Evolutionary conservation across 2,329 filamentous ascomycete species (phyloP).

Genomic region (Sporothrix dimorphospora): DNA sequence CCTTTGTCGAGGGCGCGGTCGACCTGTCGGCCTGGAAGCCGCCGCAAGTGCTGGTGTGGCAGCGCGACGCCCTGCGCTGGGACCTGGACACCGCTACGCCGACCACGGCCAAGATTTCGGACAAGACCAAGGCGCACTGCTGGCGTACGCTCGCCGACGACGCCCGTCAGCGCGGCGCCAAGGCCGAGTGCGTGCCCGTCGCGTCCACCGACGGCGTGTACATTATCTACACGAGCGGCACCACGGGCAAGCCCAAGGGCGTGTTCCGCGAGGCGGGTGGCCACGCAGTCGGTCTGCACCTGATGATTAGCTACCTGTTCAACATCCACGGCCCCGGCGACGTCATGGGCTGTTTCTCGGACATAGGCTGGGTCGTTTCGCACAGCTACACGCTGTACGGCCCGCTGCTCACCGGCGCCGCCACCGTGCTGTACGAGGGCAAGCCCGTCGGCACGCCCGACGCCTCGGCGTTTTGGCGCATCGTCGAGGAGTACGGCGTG

Average conservation of each 20-base stretch:
- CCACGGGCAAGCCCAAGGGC: slow-evolving; percentile 81
- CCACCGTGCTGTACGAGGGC: slow-evolving; percentile 89
- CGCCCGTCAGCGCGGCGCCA: slow-evolving; percentile 67
- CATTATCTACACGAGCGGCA: slow-evolving; percentile 86
- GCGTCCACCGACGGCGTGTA: slow-evolving; percentile 80
- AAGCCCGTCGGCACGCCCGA: slow-evolving; percentile 90
- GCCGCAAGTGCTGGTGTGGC: slow-evolving; percentile 75
- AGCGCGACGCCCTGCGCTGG: slow-evolving; percentile 78
- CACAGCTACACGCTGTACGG: slow-evolving; percentile 82
- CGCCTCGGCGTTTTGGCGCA: slow-evolving; percentile 84
- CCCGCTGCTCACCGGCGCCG: slow-evolving; percentile 80
- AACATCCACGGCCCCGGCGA: slow-evolving; percentile 81
- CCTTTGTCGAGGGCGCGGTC: slow-evolving; percentile 75
- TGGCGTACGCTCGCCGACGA: slow-evolving; percentile 80
- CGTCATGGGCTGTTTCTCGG: slow-evolving; percentile 59
- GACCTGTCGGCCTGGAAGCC: slow-evolving; percentile 71
- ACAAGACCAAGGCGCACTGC: slow-evolving; percentile 24
- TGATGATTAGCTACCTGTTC: slow-evolving; percentile 83
- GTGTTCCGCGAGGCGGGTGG: slow-evolving; percentile 82
- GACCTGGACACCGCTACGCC: slow-evolving; percentile 61
- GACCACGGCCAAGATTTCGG: not conserved
- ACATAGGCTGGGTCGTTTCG: slow-evolving; percentile 92
- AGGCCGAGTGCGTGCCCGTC: slow-evolving; percentile 75
- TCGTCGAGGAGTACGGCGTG: slow-evolving; percentile 82
- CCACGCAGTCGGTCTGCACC: slow-evolving; percentile 80